phyloP scores from a whole-genome alignment of 495 filamentous ascomycete species.

The Hyaloscypha finlandica region DNA sequence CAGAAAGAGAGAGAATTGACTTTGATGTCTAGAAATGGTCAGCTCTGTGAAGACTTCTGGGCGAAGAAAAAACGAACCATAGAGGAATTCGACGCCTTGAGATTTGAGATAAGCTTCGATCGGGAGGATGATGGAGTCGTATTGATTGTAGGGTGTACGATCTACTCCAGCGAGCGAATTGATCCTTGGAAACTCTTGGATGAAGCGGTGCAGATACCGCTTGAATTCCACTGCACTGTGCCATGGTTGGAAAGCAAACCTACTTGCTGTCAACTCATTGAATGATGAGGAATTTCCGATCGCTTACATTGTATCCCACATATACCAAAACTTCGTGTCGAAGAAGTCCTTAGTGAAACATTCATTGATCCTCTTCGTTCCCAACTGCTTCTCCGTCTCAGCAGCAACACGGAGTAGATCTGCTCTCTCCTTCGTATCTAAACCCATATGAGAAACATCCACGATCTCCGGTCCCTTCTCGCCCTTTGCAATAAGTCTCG shows the following conservation, averaged over 20 bases:
- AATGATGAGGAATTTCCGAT: slow-evolving; percentile 7
- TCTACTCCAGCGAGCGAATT: slow-evolving; percentile 35
- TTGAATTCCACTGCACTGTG: slow-evolving; percentile 41
- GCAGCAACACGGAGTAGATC: slow-evolving; percentile 38
- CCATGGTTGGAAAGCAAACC: slow-evolving; percentile 43
- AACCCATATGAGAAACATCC: slow-evolving; percentile 21
- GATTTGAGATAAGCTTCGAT: slow-evolving; percentile 41
- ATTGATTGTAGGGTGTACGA: slow-evolving; percentile 40
- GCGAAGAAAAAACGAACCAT: slow-evolving; percentile 29
- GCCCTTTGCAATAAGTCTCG: slow-evolving; percentile 21
- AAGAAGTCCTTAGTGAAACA: slow-evolving; percentile 43
- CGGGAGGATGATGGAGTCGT: slow-evolving; percentile 44
- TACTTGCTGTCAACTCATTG: neutral
- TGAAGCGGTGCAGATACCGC: slow-evolving; percentile 34
- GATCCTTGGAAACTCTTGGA: slow-evolving; percentile 20
- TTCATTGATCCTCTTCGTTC: slow-evolving; percentile 40
- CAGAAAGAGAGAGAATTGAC: slow-evolving; percentile 21
- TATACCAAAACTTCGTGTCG: slow-evolving; percentile 43
- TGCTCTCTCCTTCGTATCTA: slow-evolving; percentile 36
- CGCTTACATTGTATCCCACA: slow-evolving; percentile 39
- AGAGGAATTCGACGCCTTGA: slow-evolving; percentile 46
- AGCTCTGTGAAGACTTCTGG: neutral
- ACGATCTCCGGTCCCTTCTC: slow-evolving; percentile 19
- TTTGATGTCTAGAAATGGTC: slow-evolving; percentile 14
- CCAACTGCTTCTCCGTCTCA: slow-evolving; percentile 38